Evolutionary conservation across 108 stramenopile genomes (phyloP), one percentile per base, ranked within the genome.

Genomic region (Mediolabrus comicus): DNA sequence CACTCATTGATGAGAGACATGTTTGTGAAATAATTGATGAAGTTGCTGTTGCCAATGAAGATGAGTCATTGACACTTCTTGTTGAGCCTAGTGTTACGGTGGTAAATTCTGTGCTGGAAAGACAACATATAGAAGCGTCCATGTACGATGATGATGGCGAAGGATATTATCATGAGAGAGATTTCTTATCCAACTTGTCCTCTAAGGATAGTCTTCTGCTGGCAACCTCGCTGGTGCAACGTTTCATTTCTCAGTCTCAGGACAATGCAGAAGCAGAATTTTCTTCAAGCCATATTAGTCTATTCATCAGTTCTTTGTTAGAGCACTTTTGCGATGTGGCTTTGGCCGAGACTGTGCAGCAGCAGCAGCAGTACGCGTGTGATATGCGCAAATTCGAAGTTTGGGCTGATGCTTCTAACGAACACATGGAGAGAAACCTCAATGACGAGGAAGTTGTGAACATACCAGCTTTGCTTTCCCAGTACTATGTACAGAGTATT

Each of bases 201-300:
- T 53, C 69, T 26, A 78, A 78, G 22, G 69, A 78, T 25, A 27
- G 65, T 0, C 69, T 78, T 51, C 62, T 69, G 16, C 66, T 78
- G 69, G 28, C 53, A 19, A 69, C 65, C 25, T 65, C 57, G 19
- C 49, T 78, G 1, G 35, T 71, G 38, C 27, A 65, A 31, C 57
- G 52, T 12, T 72, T 56, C 28, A 10, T 72, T 17, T 63, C 34
- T 16, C 61, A 56, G 32, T 26, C 59, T 51, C 28, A 36, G 9
- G 59, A 46, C 6, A 24, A 28, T 26, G n/a, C 30, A 17, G 27
- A 28, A 4, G 31, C 22, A 17, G 63, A 65, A 59, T 13, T n/a
- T n/a, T n/a, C 59, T 0, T 65, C 64, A 7, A 55, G 58, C 39
- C 77, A 78, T 12, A 58, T 71, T 31, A 65, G 77, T 28, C 49